Percentiles rank a stretch among this genome's conserved stretches.
These are phyloP conservation scores for Neopestalotiopsis rosae DNA, from an alignment of 2,329 filamentous ascomycete species.

Conservation along the genomic window DNA sequence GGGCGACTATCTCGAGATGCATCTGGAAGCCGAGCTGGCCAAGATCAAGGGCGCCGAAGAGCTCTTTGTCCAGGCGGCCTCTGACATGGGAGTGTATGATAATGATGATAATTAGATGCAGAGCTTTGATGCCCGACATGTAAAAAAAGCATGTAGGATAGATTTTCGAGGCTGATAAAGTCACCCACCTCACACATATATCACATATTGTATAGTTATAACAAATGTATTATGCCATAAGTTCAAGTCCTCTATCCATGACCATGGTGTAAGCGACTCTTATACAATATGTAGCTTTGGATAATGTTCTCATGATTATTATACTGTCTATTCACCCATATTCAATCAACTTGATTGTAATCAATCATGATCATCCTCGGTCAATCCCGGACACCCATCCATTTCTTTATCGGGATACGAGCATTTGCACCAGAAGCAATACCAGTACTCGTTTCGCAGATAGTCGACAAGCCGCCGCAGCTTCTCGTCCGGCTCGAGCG, in stretches of 20 bases:
- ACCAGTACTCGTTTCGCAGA: constrained; percentile 73
- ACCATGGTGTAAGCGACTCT: background rate
- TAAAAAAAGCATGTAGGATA: constrained; percentile 10
- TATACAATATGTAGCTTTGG: background rate
- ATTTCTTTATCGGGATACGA: constrained; percentile 74
- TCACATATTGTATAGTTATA: background rate
- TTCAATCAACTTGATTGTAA: background rate
- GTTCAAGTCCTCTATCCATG: background rate
- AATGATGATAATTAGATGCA: background rate
- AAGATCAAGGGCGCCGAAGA: constrained; percentile 27
- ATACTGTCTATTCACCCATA: background rate
- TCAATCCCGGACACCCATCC: constrained; percentile 87
- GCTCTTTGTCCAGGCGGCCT: constrained; percentile 39
- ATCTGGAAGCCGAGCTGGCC: constrained; percentile 35
- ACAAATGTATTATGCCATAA: background rate
- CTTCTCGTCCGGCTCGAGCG: constrained; percentile 68
- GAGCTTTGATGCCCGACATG: background rate
- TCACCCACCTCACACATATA: background rate
- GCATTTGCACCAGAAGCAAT: constrained; percentile 98
- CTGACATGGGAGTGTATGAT: constrained; percentile 48
- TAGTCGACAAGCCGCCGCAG: constrained; percentile 70
- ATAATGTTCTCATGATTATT: background rate
- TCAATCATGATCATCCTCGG: constrained; percentile 80
- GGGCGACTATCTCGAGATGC: constrained; percentile 47
- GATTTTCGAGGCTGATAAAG: constrained; percentile 3